Percentiles rank a stretch among this genome's conserved stretches.
These are phyloP conservation scores for Lepidium aucheri DNA, from an alignment of 345 rosid genomes.

Conservation along the genomic window DNA sequence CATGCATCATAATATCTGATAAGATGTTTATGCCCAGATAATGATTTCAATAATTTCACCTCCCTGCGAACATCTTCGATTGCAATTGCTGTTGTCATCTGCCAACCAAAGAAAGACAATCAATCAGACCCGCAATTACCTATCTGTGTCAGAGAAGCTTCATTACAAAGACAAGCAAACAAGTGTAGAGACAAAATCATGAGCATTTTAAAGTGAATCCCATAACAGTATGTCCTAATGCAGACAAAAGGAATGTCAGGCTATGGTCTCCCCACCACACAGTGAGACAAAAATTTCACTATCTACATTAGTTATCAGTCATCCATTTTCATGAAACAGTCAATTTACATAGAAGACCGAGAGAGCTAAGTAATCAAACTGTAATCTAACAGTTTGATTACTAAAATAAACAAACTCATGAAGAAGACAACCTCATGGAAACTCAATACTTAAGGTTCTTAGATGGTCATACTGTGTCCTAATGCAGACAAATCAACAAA, in stretches of 20 bases:
- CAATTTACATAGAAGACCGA: background rate
- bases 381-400: no score
- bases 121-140: background rate
- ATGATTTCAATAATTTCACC: slow-evolving; percentile 65
- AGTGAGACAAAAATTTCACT: background rate
- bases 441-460: background rate
- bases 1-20: slow-evolving; percentile 71
- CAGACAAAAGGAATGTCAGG: slow-evolving; percentile 7
- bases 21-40: slow-evolving; percentile 73
- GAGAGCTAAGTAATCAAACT: background rate
- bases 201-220: background rate
- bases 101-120: slow-evolving; percentile 24
- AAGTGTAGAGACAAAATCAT: background rate
- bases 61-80: slow-evolving; percentile 90
- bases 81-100: slow-evolving; percentile 90
- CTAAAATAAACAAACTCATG: background rate
- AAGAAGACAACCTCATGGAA: background rate
- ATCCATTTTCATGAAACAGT: background rate
- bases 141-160: background rate
- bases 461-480: slow-evolving; percentile 2
- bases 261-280: slow-evolving; percentile 4
- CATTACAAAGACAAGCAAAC: background rate
- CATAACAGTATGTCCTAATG: slow-evolving; percentile 10
- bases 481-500: slow-evolving; percentile 22
- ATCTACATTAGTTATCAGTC: background rate